Evolutionary conservation across 352 stramenopile species (phyloP), one percentile per base, ranked within the genome.

Genomic region (Globisporangium alternatum): DNA sequence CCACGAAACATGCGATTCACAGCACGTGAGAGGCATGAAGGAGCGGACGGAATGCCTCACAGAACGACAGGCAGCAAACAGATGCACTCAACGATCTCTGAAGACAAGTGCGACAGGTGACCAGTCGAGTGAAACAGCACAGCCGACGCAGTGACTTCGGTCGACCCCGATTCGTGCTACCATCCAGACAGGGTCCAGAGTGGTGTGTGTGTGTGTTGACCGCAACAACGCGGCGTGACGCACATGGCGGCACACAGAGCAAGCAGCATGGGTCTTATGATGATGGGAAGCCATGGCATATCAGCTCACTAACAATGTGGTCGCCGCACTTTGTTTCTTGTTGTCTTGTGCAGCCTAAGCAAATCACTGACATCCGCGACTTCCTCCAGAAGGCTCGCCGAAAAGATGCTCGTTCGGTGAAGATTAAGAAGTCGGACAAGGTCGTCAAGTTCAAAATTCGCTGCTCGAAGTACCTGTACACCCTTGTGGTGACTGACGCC

Each of bases 391-490:
- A 98, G 89, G 97, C 97, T 63, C 94, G 96, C 76, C 83, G 96
- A 88, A 97, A 97, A 82, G 94, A 98, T 90, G 98, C 98, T 71
- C 97, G 97, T 72, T 97, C 98, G 68, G 97, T 99, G 52, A 99
- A 99, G 87, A 99, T 99, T 78, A 98, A 98, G 84, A 99, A 99
- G 94, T 91, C 89, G 68, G 83, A 90, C 71, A 81, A 93, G 78
- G 90, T 98, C 63, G 98, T 97, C 78, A 99, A 99, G 92, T 99
- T 99, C 91, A 99, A 99, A 92, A 99, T 99, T 80, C 95, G 98
- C 75, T 99, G 97, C 96, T 98, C 90, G 74, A 96, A 96, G 80
- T 98, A 99, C 80, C 88, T 99, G 72, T 99, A 99, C 90, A 99
- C 98, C 62, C 86, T 99, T 35, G 96, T 96, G 66, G 97, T 99